phyloP scores from a whole-genome alignment of 345 rosid species.

The Ailanthus altissimus region DNA sequence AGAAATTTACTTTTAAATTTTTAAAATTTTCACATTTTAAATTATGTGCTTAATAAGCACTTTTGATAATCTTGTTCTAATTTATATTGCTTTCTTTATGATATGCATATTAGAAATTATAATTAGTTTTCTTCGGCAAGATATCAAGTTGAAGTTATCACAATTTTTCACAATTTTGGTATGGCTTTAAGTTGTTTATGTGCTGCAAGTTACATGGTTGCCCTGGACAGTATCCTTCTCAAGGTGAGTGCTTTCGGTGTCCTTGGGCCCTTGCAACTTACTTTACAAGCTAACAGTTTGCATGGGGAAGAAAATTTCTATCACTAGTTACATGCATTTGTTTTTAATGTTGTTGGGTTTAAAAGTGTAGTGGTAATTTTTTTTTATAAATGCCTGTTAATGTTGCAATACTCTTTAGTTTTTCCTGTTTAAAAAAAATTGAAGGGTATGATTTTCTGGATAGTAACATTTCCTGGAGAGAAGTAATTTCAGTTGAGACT shows the following conservation, averaged over 20 bases:
- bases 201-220: neutral
- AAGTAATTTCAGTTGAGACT: neutral
- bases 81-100: neutral
- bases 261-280: neutral
- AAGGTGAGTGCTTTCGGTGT: neutral
- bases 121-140: neutral
- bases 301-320: neutral
- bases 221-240: neutral
- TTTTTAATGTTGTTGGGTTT: neutral
- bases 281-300: neutral
- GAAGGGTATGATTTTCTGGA: neutral
- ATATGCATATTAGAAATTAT: conserved; percentile 8
- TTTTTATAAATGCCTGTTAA: neutral
- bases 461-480: neutral
- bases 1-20: neutral
- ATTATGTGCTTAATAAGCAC: conserved; percentile 2
- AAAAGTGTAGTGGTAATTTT: neutral
- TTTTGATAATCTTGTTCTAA: neutral
- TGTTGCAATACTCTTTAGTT: neutral
- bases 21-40: neutral
- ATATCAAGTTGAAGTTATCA: neutral
- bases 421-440: neutral
- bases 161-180: neutral
- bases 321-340: neutral
- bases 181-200: neutral